These are phyloP conservation scores for Cercospora sojina DNA, from an alignment of 2,329 filamentous ascomycete species.

Conservation along the genomic window DNA sequence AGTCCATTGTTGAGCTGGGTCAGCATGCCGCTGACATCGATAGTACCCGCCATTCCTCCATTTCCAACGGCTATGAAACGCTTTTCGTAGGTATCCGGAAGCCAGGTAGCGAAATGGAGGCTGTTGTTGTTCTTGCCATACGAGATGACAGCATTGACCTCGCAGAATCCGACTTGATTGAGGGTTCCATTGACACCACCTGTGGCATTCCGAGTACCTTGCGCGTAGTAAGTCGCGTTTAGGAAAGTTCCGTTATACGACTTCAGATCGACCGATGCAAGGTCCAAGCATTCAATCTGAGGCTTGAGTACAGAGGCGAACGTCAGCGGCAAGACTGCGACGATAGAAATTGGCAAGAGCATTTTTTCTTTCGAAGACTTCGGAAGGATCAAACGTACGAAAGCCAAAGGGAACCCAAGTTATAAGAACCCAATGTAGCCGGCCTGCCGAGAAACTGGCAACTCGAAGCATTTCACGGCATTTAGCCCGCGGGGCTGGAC, in stretches of 20 bases:
- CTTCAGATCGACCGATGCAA: slow-evolving; percentile 1
- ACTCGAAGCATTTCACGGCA: not conserved
- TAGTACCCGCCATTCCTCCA: slow-evolving; percentile 33
- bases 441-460: not conserved
- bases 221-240: slow-evolving; percentile 25
- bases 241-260: slow-evolving; percentile 22
- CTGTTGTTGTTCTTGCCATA: slow-evolving; percentile 30
- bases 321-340: not conserved
- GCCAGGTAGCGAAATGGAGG: slow-evolving; percentile 30
- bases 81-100: slow-evolving; percentile 31
- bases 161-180: slow-evolving; percentile 30
- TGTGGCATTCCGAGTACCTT: slow-evolving; percentile 21
- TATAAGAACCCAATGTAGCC: not conserved
- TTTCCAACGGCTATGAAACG: slow-evolving; percentile 36
- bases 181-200: slow-evolving; percentile 23
- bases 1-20: slow-evolving; percentile 31
- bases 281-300: not conserved
- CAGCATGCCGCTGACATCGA: slow-evolving; percentile 30
- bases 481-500: not conserved
- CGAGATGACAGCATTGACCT: slow-evolving; percentile 27
- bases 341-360: not conserved
- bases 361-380: not conserved
- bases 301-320: not conserved
- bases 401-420: not conserved
- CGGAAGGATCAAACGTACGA: no score